phyloP scores from a whole-genome alignment of 306 rosid genomes.

The Aeschynomene evenia region DNA sequence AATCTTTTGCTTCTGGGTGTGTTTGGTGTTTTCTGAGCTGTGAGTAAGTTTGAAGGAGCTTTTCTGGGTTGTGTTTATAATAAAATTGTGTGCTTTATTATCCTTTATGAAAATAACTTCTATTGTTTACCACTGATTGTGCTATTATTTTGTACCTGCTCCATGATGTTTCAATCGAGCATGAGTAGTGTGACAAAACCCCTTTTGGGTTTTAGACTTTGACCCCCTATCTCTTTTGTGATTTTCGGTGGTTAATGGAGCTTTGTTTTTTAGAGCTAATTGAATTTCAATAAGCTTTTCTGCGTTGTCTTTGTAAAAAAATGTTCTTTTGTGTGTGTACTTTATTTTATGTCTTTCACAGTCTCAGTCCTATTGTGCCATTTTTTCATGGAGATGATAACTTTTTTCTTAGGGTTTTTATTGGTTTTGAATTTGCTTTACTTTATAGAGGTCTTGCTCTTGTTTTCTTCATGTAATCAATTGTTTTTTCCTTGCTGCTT shows the following conservation, averaged over 20 bases:
- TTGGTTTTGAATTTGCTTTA: not conserved
- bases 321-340: not conserved
- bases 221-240: slow-evolving; percentile 6
- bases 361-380: not conserved
- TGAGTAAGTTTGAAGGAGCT: not conserved
- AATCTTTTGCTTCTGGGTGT: slow-evolving; percentile 17
- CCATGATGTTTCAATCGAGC: slow-evolving; percentile 96
- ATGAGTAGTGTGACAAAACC: not conserved
- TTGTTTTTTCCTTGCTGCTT: not conserved
- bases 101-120: too few relatives aligned
- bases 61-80: not conserved
- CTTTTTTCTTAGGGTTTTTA: not conserved
- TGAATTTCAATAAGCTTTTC: not conserved
- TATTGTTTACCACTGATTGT: not conserved
- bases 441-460: not conserved
- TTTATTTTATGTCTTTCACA: not conserved
- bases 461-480: not conserved
- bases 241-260: slow-evolving; percentile 5
- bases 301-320: not conserved
- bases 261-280: not conserved
- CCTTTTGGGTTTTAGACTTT: not conserved
- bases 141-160: not conserved
- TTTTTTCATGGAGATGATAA: not conserved
- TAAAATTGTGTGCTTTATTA: not conserved
- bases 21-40: not conserved